These are phyloP conservation scores for Grifola frondosa DNA, from an alignment of 1,284 basidiomycete genomes.

Conservation along the genomic window DNA sequence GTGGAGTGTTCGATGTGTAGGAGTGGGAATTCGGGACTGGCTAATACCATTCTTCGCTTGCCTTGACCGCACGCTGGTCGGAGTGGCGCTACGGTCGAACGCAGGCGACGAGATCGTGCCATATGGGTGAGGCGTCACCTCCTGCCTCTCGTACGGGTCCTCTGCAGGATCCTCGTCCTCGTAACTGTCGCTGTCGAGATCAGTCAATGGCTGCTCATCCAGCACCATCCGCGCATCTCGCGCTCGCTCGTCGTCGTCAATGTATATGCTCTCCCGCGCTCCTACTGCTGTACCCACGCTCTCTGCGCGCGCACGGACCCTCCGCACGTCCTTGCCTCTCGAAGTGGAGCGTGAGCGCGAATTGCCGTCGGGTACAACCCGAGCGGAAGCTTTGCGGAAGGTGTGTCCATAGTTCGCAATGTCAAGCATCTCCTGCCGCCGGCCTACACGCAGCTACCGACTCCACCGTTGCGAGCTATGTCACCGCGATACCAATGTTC, in stretches of 20 bases:
- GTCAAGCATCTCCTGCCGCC: conserved; percentile 74
- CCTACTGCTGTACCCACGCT: conserved; percentile 48
- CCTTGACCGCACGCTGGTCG: conserved; percentile 14
- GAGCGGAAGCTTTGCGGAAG: conserved; percentile 25
- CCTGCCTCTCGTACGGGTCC: conserved; percentile 25
- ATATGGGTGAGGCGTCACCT: conserved; percentile 24
- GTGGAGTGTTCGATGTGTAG: conserved; percentile 5
- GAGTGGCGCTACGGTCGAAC: conserved; percentile 19
- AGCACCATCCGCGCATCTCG: conserved; percentile 52
- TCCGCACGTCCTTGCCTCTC: conserved; percentile 19
- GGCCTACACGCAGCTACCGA: conserved; percentile 70
- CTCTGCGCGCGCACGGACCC: conserved; percentile 44
- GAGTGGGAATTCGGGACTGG: too few species aligned
- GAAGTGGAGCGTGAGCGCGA: conserved; percentile 31
- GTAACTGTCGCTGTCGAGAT: conserved; percentile 42
- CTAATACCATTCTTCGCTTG: conserved; percentile 3
- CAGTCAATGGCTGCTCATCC: conserved; percentile 70
- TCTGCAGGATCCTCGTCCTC: conserved; percentile 25
- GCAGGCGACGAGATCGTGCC: conserved; percentile 25
- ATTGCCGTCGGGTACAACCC: conserved; percentile 15
- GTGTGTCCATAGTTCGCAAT: conserved; percentile 77
- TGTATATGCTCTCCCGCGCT: conserved; percentile 59
- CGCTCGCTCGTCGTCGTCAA: conserved; percentile 56
- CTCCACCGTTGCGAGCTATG: conserved; percentile 75
- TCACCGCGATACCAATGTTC: conserved; percentile 85